Evolutionary conservation across 1,284 basidiomycete species (phyloP).

Genomic region (Apiotrichum porosum): DNA sequence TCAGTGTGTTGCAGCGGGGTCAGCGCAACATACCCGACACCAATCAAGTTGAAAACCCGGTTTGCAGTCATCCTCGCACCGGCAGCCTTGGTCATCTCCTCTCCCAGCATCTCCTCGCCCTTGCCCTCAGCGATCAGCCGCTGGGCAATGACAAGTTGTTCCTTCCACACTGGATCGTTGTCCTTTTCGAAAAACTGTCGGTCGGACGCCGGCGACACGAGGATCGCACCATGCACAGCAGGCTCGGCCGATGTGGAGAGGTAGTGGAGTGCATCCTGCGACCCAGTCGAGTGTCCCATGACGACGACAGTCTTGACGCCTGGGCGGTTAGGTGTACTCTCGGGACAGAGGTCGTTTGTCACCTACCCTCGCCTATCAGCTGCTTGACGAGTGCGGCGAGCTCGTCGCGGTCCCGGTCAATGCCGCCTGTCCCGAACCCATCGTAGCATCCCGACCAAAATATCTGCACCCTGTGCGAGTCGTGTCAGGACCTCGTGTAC

Average conservation of each 20-base stretch:
- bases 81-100: conserved; percentile 23
- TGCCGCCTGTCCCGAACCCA: conserved; percentile 35
- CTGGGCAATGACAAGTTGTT: conserved; percentile 18
- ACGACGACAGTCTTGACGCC: conserved; percentile 29
- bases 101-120: conserved; percentile 23
- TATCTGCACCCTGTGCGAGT: conserved; percentile 41
- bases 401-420: conserved; percentile 37
- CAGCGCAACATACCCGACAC: conserved; percentile 29
- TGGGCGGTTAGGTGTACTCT: background rate
- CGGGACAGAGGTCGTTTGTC: background rate
- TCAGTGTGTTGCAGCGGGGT: background rate
- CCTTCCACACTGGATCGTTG: conserved; percentile 7
- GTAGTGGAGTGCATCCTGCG: conserved; percentile 44
- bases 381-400: conserved; percentile 36
- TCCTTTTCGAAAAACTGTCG: conserved; percentile 27
- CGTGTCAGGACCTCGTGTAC: no score
- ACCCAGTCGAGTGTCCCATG: conserved; percentile 48
- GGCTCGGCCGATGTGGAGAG: conserved; percentile 15
- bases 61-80: conserved; percentile 31
- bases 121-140: conserved; percentile 28
- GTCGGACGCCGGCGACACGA: conserved; percentile 45
- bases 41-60: conserved; percentile 32
- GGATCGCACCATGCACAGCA: conserved; percentile 37
- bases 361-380: conserved; percentile 27
- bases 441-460: conserved; percentile 38